A percentile compares a stretch with the other conserved stretches of the same genome.
These are phyloP conservation scores for Ogataea thermomethanolica DNA, from an alignment of 805 yeast genomes.

Conservation along the genomic window DNA sequence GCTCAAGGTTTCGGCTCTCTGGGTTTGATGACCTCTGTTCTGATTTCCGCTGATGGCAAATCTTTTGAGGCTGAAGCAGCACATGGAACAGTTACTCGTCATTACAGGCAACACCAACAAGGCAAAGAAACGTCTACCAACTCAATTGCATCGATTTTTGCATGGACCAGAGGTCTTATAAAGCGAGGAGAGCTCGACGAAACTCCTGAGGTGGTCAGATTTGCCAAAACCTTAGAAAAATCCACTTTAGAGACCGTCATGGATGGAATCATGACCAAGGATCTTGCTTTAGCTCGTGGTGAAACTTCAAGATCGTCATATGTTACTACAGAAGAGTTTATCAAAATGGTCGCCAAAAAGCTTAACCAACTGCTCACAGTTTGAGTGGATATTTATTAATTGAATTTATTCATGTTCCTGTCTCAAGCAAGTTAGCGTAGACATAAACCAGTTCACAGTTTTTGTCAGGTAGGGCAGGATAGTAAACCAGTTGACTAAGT, in stretches of 20 bases:
- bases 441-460: constrained; percentile 10
- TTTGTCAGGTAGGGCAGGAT: constrained; percentile 7
- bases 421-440: constrained; percentile 9
- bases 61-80: constrained; percentile 97
- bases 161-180: constrained; percentile 91
- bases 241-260: constrained; percentile 86
- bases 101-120: constrained; percentile 91
- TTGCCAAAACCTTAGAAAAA: constrained; percentile 74
- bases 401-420: constrained; percentile 1
- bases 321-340: constrained; percentile 89
- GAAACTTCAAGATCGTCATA: constrained; percentile 77
- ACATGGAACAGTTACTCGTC: constrained; percentile 98
- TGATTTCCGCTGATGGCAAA: constrained; percentile 94
- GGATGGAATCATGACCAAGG: constrained; percentile 94
- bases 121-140: constrained; percentile 97
- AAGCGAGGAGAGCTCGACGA: constrained; percentile 89
- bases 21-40: constrained; percentile 96
- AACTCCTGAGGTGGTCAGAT: constrained; percentile 79
- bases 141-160: constrained; percentile 95
- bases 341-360: constrained; percentile 74
- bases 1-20: constrained; percentile 98
- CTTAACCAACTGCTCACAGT: constrained; percentile 34
- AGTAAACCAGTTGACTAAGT: constrained; percentile 27
- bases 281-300: constrained; percentile 86
- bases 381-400: constrained; percentile 3